Evolutionary conservation across 2,329 filamentous ascomycete species (phyloP).

Genomic region (Venturia nashicola): DNA sequence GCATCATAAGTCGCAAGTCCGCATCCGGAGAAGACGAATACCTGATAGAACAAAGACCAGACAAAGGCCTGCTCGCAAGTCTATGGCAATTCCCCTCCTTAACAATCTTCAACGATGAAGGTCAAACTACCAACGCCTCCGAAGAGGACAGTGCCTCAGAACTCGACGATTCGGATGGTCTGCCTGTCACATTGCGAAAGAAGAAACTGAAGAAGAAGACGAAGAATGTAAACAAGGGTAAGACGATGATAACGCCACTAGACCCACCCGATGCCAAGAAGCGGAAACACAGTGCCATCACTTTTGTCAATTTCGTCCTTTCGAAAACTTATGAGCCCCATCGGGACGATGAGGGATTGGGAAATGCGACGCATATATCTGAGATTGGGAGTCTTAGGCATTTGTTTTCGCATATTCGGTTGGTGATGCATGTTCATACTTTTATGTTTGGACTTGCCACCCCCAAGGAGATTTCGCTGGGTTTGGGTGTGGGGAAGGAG

Average conservation of each 20-base stretch:
- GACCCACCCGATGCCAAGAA: not conserved
- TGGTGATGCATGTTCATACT: conserved; percentile 23
- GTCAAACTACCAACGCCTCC: conserved; percentile 12
- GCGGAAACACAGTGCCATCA: not conserved
- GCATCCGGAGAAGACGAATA: conserved; percentile 13
- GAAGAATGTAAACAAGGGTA: not conserved
- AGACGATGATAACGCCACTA: not conserved
- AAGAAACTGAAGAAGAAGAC: not conserved
- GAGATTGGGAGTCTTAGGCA: conserved; percentile 20
- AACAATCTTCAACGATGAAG: conserved; percentile 14
- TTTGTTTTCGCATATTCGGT: conserved; percentile 23
- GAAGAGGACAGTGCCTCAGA: conserved; percentile 13
- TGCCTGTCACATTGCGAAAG: not conserved
- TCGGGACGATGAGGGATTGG: not conserved
- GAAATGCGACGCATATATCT: conserved; percentile 13
- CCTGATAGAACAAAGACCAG: conserved; percentile 24
- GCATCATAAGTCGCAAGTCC: conserved; percentile 16
- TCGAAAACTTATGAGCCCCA: not conserved
- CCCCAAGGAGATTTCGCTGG: not conserved
- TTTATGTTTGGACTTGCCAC: not conserved
- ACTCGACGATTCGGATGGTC: conserved; percentile 11
- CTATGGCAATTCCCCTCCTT: conserved; percentile 22
- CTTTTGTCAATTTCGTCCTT: not conserved
- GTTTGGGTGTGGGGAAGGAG: not conserved
- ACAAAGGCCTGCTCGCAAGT: conserved; percentile 17